phyloP scores from a whole-genome alignment of 441 rosid genomes.

The Populus hybrid region DNA sequence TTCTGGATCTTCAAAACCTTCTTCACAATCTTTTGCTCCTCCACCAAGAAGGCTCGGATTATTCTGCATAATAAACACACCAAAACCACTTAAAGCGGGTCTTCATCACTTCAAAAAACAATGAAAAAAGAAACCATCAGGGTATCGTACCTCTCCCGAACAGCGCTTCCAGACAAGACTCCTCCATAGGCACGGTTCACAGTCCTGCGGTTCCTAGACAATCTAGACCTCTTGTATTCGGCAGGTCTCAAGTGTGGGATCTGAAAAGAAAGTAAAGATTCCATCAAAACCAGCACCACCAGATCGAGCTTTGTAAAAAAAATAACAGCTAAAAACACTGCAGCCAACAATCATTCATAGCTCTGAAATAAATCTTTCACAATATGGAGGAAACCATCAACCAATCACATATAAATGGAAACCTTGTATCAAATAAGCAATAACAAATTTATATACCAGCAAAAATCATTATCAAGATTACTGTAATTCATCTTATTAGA shows the following conservation, averaged over 20 bases:
- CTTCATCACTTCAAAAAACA: background rate
- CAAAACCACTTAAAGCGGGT: background rate
- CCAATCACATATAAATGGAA: background rate
- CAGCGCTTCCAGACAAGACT: slow-evolving; percentile 51
- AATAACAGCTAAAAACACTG: background rate
- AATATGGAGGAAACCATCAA: background rate
- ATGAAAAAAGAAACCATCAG: background rate
- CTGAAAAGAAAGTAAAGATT: slow-evolving; percentile 19
- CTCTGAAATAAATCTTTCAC: background rate
- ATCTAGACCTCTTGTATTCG: slow-evolving; percentile 58
- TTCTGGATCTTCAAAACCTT: slow-evolving; percentile 69
- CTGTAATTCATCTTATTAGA: background rate
- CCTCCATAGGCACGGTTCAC: slow-evolving; percentile 62
- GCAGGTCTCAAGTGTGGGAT: slow-evolving; percentile 61
- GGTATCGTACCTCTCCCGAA: slow-evolving; percentile 35
- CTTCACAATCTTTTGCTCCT: slow-evolving; percentile 67
- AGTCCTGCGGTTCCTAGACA: slow-evolving; percentile 52
- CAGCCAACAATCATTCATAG: background rate
- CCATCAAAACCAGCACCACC: background rate
- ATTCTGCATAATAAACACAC: slow-evolving; percentile 38
- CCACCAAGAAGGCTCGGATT: slow-evolving; percentile 60
- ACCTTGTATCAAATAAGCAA: background rate
- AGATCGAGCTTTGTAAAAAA: background rate
- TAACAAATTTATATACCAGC: background rate
- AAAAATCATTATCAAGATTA: background rate